Conservation (phyloP, 768 basidiomycete species). For the Candolleomyces eurysporus region DNA sequence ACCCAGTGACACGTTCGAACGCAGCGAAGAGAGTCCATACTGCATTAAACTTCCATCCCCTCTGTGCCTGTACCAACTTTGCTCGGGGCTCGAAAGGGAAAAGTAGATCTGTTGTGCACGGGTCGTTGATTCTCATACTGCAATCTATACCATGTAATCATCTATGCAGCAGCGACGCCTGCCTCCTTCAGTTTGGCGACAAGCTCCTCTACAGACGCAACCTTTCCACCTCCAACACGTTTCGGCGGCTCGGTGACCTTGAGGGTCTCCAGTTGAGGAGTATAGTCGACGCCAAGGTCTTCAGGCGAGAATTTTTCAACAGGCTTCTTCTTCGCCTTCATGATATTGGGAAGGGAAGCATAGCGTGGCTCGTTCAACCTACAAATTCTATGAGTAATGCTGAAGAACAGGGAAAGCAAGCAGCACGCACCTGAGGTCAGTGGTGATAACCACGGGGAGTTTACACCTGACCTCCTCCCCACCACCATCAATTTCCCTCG, state of each 20-base stretch:
- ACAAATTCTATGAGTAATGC: not conserved
- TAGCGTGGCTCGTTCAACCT: constrained; percentile 75
- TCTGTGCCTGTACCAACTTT: too few relatives aligned
- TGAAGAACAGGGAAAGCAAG: constrained; percentile 38
- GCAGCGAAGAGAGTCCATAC: too few relatives aligned
- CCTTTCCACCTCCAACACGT: constrained; percentile 91
- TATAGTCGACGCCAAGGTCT: constrained; percentile 83
- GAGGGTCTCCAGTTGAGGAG: constrained; percentile 79
- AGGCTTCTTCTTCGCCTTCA: constrained; percentile 99
- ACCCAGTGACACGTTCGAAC: too few relatives aligned
- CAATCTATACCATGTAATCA: too few relatives aligned
- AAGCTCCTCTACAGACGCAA: constrained; percentile 85
- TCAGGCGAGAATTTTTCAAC: constrained; percentile 77
- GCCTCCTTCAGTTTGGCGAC: constrained; percentile 87
- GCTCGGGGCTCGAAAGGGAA: too few relatives aligned
- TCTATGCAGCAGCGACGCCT: constrained; percentile 46
- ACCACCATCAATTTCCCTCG: constrained; percentile 94
- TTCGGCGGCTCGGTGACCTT: constrained; percentile 88
- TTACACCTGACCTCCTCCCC: constrained; percentile 76
- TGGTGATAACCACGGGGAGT: constrained; percentile 86
- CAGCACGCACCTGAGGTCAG: constrained; percentile 77
- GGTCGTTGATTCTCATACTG: too few relatives aligned
- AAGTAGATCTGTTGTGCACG: too few relatives aligned
- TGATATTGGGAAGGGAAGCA: constrained; percentile 95
- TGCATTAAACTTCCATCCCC: too few relatives aligned